Evolutionary conservation across 768 basidiomycete species (phyloP).

Genomic region (Lactifluus hygrophoroides): DNA sequence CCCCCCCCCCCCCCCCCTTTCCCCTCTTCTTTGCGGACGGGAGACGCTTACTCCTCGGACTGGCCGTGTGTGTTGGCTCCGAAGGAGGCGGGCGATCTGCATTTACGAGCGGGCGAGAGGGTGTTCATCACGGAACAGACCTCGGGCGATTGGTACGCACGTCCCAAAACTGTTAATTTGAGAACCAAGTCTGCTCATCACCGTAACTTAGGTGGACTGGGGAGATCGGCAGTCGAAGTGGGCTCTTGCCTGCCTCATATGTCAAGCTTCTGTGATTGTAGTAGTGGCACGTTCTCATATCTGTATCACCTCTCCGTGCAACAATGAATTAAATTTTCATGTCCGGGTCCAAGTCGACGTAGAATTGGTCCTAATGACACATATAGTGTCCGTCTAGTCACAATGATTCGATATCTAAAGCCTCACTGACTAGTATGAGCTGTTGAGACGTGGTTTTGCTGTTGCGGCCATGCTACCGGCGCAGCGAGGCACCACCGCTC

Average conservation of each 20-base stretch:
- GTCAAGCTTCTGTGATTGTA: conserved; percentile 10
- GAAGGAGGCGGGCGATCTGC: conserved; percentile 64
- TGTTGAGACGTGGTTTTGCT: not conserved
- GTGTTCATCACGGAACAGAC: conserved; percentile 58
- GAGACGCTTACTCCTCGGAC: not conserved
- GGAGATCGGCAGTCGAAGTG: conserved; percentile 13
- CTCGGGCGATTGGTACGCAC: conserved; percentile 66
- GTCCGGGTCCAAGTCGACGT: not conserved
- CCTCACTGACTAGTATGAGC: not conserved
- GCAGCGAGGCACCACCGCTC: conserved; percentile 63
- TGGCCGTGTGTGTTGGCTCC: not conserved
- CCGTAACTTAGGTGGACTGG: conserved; percentile 18
- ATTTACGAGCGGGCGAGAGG: conserved; percentile 45
- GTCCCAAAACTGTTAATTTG: not conserved
- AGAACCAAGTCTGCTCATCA: not conserved
- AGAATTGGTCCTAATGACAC: not conserved
- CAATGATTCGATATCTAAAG: not conserved
- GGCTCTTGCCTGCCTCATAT: conserved; percentile 19
- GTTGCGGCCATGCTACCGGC: conserved; percentile 18
- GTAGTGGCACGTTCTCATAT: not conserved
- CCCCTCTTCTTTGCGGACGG: not conserved
- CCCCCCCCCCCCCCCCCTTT: not conserved
- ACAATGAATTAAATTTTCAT: not conserved
- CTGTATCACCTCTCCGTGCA: not conserved
- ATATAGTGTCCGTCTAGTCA: conserved; percentile 5